Evolutionary conservation across 2,329 filamentous ascomycete genomes (phyloP), one percentile per base, ranked within the genome.

Genomic region (Sphaerulina populicola): DNA sequence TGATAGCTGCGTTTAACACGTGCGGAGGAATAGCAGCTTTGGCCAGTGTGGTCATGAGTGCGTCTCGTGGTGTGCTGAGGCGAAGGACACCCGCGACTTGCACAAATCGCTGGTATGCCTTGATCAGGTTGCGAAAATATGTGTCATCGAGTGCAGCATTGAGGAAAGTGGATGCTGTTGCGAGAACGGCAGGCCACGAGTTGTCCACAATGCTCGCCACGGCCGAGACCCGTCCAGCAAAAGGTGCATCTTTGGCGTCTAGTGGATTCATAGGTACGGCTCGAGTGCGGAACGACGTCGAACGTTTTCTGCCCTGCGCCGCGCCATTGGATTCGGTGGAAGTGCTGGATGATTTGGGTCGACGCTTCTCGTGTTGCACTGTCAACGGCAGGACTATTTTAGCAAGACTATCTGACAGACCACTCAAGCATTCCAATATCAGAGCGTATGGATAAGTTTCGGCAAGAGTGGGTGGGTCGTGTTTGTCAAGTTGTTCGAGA

Each of bases 371-470:
- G n/a, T 73, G 74, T 4, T 88, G 85, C 1, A 95, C 87, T 0
- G 93, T 95, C 35, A 98, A 72, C 0, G 93, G 93, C 11, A 98
- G 76, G 42, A 97, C 85, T 59, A 95, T 94, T 66, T 91, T 95
- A 29, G 91, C 93, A 14, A 98, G 74, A 2, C 88, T 89, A 64
- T 98, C 93, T 0, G 91, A 94, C 44, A 98, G 79, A 1, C 83
- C 88, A 40, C 86, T 91, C 53, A 98, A 85, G 63, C 91, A 97
- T 2, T 87, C 85, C 38, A 98, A 72, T 1, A 91, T 86, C 43
- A 98, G 74, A 56, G 86, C 88, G 69, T 96, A 97, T 6, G 95
- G 78, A 63, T 98, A 98, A 0, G 93, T 95, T 55, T 96, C 91
- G 0, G 93, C 93, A 18, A 94, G 79, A 0, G 74, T 62, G 3